Conservation (phyloP, 148 eudicot genomes). For the Diospyros lotus region DNA sequence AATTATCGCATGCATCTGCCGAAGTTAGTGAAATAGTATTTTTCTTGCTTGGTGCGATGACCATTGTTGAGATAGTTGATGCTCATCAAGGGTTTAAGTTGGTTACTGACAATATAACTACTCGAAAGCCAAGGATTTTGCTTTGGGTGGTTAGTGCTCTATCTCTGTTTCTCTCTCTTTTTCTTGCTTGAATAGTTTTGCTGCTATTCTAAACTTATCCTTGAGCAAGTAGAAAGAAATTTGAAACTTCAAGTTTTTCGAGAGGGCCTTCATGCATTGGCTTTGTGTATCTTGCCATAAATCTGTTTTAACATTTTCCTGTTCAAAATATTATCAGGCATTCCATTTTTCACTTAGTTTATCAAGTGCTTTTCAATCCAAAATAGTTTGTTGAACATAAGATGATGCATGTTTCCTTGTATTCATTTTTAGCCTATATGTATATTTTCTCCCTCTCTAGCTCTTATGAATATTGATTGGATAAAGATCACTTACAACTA, state of each 20-base stretch:
- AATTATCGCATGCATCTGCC: constrained; percentile 86
- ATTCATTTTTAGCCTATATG: not conserved
- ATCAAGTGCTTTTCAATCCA: not conserved
- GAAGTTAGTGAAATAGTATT: constrained; percentile 98
- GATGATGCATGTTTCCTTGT: not conserved
- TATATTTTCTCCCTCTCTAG: not conserved
- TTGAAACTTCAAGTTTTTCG: not conserved
- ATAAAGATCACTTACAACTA: not conserved
- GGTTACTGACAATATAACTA: constrained; percentile 92
- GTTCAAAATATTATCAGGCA: not conserved
- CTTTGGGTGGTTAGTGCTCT: constrained; percentile 92
- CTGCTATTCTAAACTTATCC: not conserved
- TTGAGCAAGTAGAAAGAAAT: not conserved
- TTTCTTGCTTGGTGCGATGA: constrained; percentile 98
- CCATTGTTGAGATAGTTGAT: constrained; percentile 95
- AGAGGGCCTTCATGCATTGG: no score
- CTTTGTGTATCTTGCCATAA: not conserved
- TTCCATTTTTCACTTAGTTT: not conserved
- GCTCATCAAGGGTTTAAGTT: constrained; percentile 99
- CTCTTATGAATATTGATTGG: not conserved
- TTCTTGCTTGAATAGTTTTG: not conserved
- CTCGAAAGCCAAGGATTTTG: constrained; percentile 86
- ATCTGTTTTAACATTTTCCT: not conserved
- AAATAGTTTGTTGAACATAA: not conserved
- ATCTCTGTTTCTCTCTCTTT: not conserved